Conservation (phyloP, 768 basidiomycete species). For the Amanita rimosa region DNA sequence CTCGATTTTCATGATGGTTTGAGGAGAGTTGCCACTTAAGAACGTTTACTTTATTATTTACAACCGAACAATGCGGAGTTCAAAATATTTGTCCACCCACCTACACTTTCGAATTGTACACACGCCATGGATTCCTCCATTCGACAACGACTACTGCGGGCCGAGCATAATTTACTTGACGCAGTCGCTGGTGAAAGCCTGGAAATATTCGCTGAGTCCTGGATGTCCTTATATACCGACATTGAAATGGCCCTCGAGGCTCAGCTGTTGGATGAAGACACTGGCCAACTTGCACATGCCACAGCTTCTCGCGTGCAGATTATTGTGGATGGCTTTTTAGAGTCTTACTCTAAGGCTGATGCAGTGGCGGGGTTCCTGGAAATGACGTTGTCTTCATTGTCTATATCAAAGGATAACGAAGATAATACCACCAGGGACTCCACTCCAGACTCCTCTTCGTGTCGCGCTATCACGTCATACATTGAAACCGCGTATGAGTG, state of each 20-base stretch:
- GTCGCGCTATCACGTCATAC: conserved; percentile 12
- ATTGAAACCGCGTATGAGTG: conserved; percentile 25
- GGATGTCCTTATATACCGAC: background rate
- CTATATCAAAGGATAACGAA: background rate
- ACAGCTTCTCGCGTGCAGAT: background rate
- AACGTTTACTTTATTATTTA: too few relatives aligned
- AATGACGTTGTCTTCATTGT: background rate
- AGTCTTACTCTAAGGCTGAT: background rate
- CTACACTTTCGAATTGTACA: background rate
- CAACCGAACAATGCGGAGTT: too few relatives aligned
- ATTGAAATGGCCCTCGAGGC: background rate
- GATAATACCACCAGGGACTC: background rate
- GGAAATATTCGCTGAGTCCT: background rate
- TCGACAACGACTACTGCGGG: background rate
- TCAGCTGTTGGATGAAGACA: background rate
- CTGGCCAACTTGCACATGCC: background rate
- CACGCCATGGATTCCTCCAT: background rate
- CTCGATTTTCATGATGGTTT: too few relatives aligned
- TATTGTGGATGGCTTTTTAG: background rate
- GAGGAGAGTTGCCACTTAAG: too few relatives aligned
- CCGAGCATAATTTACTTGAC: background rate
- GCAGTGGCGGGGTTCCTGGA: background rate
- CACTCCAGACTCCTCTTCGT: background rate
- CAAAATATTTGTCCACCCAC: too few relatives aligned
- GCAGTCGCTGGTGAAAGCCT: background rate